These are phyloP conservation scores for Opeltia flavorubescens DNA, from an alignment of 495 filamentous ascomycete genomes.

Conservation along the genomic window DNA sequence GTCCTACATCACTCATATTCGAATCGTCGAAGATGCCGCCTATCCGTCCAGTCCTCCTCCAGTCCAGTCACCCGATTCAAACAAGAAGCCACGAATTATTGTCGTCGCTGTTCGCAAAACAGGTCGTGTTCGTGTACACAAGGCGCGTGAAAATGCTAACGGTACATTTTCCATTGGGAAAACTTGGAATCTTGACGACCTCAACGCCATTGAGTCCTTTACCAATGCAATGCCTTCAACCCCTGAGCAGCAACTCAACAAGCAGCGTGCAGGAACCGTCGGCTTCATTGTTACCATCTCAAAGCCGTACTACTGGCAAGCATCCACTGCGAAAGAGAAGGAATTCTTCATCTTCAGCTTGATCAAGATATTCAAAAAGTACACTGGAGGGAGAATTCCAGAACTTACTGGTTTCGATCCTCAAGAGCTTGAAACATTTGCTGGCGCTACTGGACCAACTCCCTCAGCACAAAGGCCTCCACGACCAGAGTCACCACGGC, in stretches of 20 bases:
- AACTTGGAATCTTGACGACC: slow-evolving; percentile 88
- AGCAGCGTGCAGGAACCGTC: slow-evolving; percentile 61
- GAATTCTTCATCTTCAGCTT: slow-evolving; percentile 93
- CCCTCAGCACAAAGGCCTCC: slow-evolving; percentile 4
- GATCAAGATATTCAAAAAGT: slow-evolving; percentile 91
- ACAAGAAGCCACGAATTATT: slow-evolving; percentile 82
- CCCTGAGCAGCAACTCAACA: slow-evolving; percentile 48
- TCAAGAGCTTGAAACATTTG: slow-evolving; percentile 57
- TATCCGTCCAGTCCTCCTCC: slow-evolving; percentile 81
- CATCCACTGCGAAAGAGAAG: slow-evolving; percentile 82
- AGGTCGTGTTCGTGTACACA: slow-evolving; percentile 87
- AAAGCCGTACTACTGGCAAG: slow-evolving; percentile 97
- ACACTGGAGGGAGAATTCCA: slow-evolving; percentile 76
- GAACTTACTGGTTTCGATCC: slow-evolving; percentile 69
- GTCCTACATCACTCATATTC: slow-evolving; percentile 95
- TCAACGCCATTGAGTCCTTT: slow-evolving; percentile 67
- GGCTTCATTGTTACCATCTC: slow-evolving; percentile 83
- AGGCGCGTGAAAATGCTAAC: slow-evolving; percentile 87
- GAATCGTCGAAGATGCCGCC: slow-evolving; percentile 68
- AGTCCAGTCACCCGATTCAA: slow-evolving; percentile 47
- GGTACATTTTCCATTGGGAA: slow-evolving; percentile 94
- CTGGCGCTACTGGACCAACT: slow-evolving; percentile 31
- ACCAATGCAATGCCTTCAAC: slow-evolving; percentile 34
- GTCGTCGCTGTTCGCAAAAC: slow-evolving; percentile 86
- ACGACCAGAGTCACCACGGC: slow-evolving; percentile 14